Conservation (phyloP, 2,329 filamentous ascomycete genomes). For the Beauveria sp. region DNA sequence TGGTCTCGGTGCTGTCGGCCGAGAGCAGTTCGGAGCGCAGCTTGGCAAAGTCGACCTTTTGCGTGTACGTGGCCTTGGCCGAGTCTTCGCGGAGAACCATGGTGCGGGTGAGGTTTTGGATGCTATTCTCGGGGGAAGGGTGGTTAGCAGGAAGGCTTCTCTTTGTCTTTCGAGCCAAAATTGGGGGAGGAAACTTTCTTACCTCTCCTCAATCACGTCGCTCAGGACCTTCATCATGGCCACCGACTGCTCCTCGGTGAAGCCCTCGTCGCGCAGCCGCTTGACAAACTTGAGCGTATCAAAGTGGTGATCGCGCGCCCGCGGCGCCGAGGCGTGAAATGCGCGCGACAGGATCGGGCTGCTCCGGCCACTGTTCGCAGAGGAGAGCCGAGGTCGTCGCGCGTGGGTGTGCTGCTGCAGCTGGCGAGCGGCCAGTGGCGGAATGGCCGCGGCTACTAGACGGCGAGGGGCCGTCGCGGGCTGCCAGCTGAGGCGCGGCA, state of each 20-base stretch:
- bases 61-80: slow-evolving; percentile 68
- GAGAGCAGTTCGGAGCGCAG: slow-evolving; percentile 89
- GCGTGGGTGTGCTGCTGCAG: slow-evolving; percentile 10
- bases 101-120: slow-evolving; percentile 92
- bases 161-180: too few species aligned
- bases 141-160: too few species aligned
- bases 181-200: background rate
- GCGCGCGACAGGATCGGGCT: slow-evolving; percentile 29
- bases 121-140: slow-evolving; percentile 40
- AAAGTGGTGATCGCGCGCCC: slow-evolving; percentile 80
- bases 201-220: slow-evolving; percentile 95
- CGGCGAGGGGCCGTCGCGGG: slow-evolving; percentile 20
- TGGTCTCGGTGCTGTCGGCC: slow-evolving; percentile 83
- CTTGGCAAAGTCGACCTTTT: slow-evolving; percentile 98
- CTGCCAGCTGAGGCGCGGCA: slow-evolving; percentile 48
- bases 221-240: slow-evolving; percentile 98
- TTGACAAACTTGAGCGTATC: slow-evolving; percentile 97
- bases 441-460: slow-evolving; percentile 19
- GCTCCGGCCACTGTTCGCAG: slow-evolving; percentile 12
- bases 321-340: slow-evolving; percentile 60
- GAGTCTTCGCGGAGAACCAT: slow-evolving; percentile 97
- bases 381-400: slow-evolving; percentile 14
- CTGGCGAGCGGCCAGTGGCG: slow-evolving; percentile 15
- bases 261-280: slow-evolving; percentile 79
- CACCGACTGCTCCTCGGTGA: slow-evolving; percentile 88